Base-by-base conservation (phyloP, 75 land plant genomes). In the Isoetes taiwanensis region DNA sequence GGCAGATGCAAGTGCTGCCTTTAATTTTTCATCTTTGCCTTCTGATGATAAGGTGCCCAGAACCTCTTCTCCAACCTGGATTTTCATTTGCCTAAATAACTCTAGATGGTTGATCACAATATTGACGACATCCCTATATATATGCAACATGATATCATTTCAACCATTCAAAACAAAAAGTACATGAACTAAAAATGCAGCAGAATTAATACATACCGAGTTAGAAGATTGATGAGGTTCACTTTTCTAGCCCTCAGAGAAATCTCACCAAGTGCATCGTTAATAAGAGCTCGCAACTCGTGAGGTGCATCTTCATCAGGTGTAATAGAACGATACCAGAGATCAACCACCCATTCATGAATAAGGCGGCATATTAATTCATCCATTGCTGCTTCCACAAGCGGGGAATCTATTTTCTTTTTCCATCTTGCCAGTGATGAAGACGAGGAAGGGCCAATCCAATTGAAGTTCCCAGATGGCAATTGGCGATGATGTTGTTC, bases 1-100 rank as follows among this genome's bases (percentile, higher is more conserved):
- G 0, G 82, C 68, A 34, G 79, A 64, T 60, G 76, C 61, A 10
- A 94, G 72, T 55, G 74, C 76, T 30, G 70, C 70, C 62, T 82
- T 88, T 63, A 94, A 46, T 43, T 69, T 89, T 76, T 94, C 90
- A 73, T 94, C 99, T 34, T 90, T 69, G 63, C 78, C 91, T 62
- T 94, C 96, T 57, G 67, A 58, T 20, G 96, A 82, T 5, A 94
- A 68, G 19, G 77, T 78, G 35, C 58, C 78, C 73, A 94, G 73
- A 24, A 78, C 75, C 63, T 94, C 80, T 1, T 64, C 73, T 39
- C 96, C 98, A 38, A 94, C 75, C 24, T 59, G 52, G 32, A 78
- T 62, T 61, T 82, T 75, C 68, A 76, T 82, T 52, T 74, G 80
- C 64, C 90, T 67, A 57, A 66, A 94, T 33, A 89, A 84, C n/a